These are phyloP conservation scores for Canavalia ensiformis DNA, from an alignment of 306 rosid genomes.

Conservation along the genomic window DNA sequence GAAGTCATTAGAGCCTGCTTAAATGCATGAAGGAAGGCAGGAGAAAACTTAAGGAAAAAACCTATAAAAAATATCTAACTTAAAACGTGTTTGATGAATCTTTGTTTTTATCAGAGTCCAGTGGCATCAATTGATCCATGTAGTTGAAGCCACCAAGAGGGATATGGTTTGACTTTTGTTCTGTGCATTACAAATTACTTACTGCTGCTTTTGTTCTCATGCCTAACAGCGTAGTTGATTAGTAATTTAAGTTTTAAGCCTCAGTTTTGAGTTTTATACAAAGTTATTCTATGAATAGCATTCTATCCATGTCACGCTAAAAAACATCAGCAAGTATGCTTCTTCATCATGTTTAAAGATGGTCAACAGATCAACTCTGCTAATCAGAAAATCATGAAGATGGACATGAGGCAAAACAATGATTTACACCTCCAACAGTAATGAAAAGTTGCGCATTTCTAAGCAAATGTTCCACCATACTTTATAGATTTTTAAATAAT, in stretches of 20 bases:
- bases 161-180: neutral
- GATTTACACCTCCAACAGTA: neutral
- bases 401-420: conserved; percentile 30
- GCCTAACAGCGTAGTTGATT: neutral
- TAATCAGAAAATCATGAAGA: neutral
- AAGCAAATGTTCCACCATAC: neutral
- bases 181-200: neutral
- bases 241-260: neutral
- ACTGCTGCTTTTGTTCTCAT: conserved; percentile 4
- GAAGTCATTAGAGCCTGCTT: too few relatives aligned
- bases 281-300: neutral
- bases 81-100: neutral
- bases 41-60: neutral
- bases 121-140: neutral
- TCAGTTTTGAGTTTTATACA: neutral
- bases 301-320: too few relatives aligned
- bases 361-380: neutral
- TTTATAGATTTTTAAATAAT: neutral
- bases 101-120: conserved; percentile 3
- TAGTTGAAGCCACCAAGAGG: neutral
- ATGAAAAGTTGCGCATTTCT: conserved; percentile 27
- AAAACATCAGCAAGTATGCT: too few relatives aligned
- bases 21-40: too few relatives aligned
- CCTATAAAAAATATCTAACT: neutral
- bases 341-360: conserved; percentile 3